Percentiles rank a stretch among this genome's conserved stretches.
phyloP scores from a whole-genome alignment of 768 basidiomycete species.

The Xanthoconium purpureum region DNA sequence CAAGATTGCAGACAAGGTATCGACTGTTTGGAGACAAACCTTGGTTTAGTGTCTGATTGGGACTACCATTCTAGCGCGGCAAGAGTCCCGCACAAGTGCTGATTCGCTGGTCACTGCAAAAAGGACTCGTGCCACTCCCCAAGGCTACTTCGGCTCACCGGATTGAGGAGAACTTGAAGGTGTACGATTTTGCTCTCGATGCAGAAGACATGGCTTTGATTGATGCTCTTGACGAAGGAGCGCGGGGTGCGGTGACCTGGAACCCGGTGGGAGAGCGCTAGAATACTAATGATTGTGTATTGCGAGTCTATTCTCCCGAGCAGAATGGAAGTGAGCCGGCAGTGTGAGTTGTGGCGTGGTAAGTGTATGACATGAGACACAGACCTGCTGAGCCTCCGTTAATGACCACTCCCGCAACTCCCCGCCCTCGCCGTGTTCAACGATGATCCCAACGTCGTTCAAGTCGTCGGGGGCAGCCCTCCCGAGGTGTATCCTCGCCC shows the following conservation, averaged over 20 bases:
- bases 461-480: conserved; percentile 6
- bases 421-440: conserved; percentile 15
- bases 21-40: background rate
- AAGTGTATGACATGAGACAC: background rate
- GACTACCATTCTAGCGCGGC: conserved; percentile 19
- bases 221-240: conserved; percentile 66
- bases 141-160: conserved; percentile 68
- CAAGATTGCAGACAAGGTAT: conserved; percentile 56
- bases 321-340: background rate
- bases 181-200: conserved; percentile 71
- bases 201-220: conserved; percentile 61
- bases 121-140: conserved; percentile 64
- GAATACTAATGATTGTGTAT: background rate
- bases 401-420: conserved; percentile 16
- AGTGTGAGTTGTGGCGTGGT: conserved; percentile 1
- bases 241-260: conserved; percentile 73
- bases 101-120: conserved; percentile 52
- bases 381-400: conserved; percentile 2
- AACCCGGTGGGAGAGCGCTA: conserved; percentile 59
- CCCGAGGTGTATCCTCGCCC: background rate
- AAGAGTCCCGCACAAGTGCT: conserved; percentile 42
- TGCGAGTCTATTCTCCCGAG: too few relatives aligned
- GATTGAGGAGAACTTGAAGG: conserved; percentile 66
- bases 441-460: conserved; percentile 20
- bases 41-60: background rate